Base-by-base conservation (phyloP, 352 stramenopile species). In the Halophytophthora polymorphica region DNA sequence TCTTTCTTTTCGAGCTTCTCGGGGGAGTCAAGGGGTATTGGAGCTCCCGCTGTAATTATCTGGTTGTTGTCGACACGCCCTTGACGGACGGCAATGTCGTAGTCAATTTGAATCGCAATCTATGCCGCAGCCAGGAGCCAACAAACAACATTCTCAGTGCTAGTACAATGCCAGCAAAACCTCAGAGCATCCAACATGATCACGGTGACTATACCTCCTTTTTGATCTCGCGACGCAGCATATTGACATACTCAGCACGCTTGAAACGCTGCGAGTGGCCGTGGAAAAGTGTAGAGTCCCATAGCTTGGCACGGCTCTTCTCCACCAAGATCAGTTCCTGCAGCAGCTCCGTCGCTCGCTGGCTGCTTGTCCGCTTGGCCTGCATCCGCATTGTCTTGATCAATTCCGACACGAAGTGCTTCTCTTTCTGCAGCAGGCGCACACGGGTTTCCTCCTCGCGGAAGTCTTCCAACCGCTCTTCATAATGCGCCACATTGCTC, bases 311-410 rank as follows among this genome's bases (percentile, higher is more conserved):
- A 6, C 62, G 72, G 31, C 71, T 90, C 43, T 54, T 71, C 29
- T 90, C 79, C 7, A 90, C 77, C 7, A 64, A 43, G 13, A 89
- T 68, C 1, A 92, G 64, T 47, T 90, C 82, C 44, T 87, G 53
- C 1, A 92, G 43, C 1, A 92, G 36, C 21, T 83, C 66, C 3
- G 71, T 75, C 2, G 59, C 71, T 13, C 82, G 53, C 34, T 89
- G 71, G 31, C 68, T 83, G 12, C 62, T 85, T 2, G 63, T 82
- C 33, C 81, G 67, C 45, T 85, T 83, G 0, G 72, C 61, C 47
- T 92, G 79, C 60, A 88, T 71, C 2, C 79, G 65, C 21, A 92
- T 58, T 2, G 71, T 89, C 45, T 90, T 90, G 10, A 90, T 67
- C 5, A 89, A 36, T 34, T 92, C 79, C 0, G 82, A 90, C 0